Percentiles rank a stretch among this genome's conserved stretches.
These are phyloP conservation scores for Scenedesmus sp. DNA, from an alignment of 163 green algal genomes.

Conservation along the genomic window DNA sequence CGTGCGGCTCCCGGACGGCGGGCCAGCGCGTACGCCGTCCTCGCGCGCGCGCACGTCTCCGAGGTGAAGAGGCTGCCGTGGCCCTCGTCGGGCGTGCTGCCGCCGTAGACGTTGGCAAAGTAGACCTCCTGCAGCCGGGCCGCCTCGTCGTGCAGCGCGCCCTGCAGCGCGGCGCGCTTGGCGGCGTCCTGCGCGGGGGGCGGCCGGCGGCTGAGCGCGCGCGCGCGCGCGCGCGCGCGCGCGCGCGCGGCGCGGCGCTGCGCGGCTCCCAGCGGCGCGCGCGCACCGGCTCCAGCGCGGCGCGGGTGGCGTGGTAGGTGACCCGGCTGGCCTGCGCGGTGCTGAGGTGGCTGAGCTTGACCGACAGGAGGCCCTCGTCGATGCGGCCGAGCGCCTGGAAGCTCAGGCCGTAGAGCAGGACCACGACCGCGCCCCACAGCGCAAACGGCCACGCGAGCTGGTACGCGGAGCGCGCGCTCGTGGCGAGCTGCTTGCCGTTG, in stretches of 20 bases:
- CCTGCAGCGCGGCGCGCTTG: conserved; percentile 29
- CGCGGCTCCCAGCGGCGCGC: background rate
- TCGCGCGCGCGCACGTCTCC: background rate
- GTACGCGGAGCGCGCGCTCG: conserved; percentile 41
- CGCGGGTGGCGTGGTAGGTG: conserved; percentile 33
- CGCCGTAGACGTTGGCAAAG: conserved; percentile 51
- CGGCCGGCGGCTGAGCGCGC: no score
- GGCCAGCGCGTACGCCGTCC: no score
- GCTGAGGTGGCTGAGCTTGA: conserved; percentile 51
- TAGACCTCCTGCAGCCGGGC: conserved; percentile 45
- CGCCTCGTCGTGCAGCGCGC: conserved; percentile 30
- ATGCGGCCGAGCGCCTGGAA: conserved; percentile 36
- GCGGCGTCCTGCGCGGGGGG: background rate
- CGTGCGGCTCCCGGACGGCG: no score
- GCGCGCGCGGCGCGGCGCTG: no score
- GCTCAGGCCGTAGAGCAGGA: conserved; percentile 50
- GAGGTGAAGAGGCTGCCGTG: conserved; percentile 47
- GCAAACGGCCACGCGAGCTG: conserved; percentile 50
- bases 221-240: no score
- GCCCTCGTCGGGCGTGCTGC: conserved; percentile 33
- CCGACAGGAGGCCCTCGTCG: conserved; percentile 35
- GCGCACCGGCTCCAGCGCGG: conserved; percentile 47
- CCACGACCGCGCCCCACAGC: conserved; percentile 48
- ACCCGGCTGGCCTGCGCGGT: conserved; percentile 34
- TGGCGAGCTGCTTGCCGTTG: conserved; percentile 44